A percentile compares a stretch with the other conserved stretches of the same genome.
Evolutionary conservation across 768 basidiomycete species (phyloP).

Genomic region (Boletales sp.): DNA sequence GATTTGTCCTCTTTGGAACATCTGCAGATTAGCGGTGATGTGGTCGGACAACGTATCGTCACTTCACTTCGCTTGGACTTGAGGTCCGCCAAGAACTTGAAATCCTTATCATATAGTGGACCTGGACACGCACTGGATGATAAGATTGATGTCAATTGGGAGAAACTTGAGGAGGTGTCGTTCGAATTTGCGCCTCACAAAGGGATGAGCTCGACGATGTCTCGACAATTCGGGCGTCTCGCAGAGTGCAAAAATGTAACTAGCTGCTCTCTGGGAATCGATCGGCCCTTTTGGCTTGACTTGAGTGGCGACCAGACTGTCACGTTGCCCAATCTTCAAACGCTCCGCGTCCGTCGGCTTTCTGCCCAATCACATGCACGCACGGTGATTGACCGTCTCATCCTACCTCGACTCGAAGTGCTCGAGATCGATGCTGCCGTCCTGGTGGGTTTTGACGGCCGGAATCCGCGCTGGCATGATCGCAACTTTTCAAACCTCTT

Average conservation of each 20-base stretch:
- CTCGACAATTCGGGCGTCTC: constrained; percentile 6
- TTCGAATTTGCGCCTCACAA: constrained; percentile 6
- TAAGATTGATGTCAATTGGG: constrained; percentile 9
- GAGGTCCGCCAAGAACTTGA: constrained; percentile 9
- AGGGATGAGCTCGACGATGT: constrained; percentile 2
- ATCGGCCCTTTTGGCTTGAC: neutral
- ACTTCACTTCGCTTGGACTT: constrained; percentile 1
- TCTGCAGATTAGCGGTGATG: constrained; percentile 6
- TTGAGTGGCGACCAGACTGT: neutral
- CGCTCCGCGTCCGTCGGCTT: constrained; percentile 17
- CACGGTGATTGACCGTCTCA: constrained; percentile 5
- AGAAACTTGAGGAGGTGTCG: constrained; percentile 10
- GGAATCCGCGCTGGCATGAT: constrained; percentile 4
- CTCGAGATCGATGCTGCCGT: constrained; percentile 16
- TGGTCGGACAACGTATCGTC: neutral
- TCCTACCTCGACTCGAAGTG: constrained; percentile 16
- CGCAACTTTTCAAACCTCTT: constrained; percentile 16
- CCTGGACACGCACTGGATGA: neutral
- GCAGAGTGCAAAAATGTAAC: constrained; percentile 19
- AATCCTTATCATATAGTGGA: constrained; percentile 14
- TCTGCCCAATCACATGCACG: neutral
- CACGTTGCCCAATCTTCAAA: constrained; percentile 10
- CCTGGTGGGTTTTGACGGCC: neutral
- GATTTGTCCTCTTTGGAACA: constrained; percentile 14
- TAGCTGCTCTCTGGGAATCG: constrained; percentile 15